Evolutionary conservation across 1,284 basidiomycete genomes (phyloP), one percentile per base, ranked within the genome.

Genomic region (Sanguinoderma infundibulare): DNA sequence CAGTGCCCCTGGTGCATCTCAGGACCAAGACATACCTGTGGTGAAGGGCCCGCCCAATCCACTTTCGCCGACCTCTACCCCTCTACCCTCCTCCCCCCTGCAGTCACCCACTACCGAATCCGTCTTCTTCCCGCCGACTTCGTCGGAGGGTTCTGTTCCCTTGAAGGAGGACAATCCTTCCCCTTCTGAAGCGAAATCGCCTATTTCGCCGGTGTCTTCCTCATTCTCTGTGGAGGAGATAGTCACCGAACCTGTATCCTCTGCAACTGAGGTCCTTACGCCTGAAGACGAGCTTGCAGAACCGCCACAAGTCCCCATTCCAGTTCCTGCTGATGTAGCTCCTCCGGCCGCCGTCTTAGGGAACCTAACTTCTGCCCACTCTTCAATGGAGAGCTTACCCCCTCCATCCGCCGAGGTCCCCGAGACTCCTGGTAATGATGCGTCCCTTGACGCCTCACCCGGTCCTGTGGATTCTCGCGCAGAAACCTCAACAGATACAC

Each of bases 11-110:
- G 35, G 32, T 4, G 72, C 72, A 14, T 78, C 84, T 79, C 78
- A 35, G 77, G 76, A 35, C 62, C 36, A 67, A 46, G 51, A 57
- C 49, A 44, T 58, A 6, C 64, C 61, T 9, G 20, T 42, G 17
- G 62, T 60, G 30, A 55, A 64, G 26, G 66, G 67, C 3, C 57
- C 58, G 6, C 60, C 62, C 15, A 69, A 73, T 49, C 75, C 76
- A 22, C 70, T 77, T 47, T 83, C 82, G 12, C 82, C 84, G 0
- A 69, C 75, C 17, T 78, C 77, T 6, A 75, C 72, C 12, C 82
- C 85, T 10, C 69, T 82, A 9, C 81, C 83, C 2, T 75, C 74
- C 20, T 83, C 83, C 28, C 81, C 79, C n/a, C 62, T 69, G 4
- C 56, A 66, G 15, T 59, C 57, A 5, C 68, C 72, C 1, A 55